Evolutionary conservation across 768 basidiomycete species (phyloP), one percentile per base, ranked within the genome.

Genomic region (Mycena belliarum): DNA sequence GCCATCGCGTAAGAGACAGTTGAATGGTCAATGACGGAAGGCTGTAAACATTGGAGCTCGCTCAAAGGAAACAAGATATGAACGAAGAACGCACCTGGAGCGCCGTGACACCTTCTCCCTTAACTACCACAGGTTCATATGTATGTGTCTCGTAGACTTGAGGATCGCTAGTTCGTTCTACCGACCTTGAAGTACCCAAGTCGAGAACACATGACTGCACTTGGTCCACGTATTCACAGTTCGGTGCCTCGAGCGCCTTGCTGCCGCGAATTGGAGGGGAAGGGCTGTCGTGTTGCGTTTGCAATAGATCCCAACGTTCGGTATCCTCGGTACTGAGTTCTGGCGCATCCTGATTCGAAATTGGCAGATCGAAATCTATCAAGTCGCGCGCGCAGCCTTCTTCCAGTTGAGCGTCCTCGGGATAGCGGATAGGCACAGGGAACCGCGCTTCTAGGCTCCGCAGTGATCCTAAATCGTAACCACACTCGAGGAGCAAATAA

Each of bases 401-500:
- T 11, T n/a, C 37, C 18, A n/a, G 18, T 38, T 38, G 37, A n/a
- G 21, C 29, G 20, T 49, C 44, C 35, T 50, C 54, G 23, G 50
- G 40, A 10, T 52, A 41, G 1, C 29, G 37, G 32, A 4, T 14
- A 28, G 46, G 42, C 3, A 55, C 53, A n/a, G 51, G 59, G 43
- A 55, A 51, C 15, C 52, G 56, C 12, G 57, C 52, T 43, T 37
- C 48, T 33, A 63, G 35, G 2, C 21, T 35, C n/a, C 33, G 12
- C 57, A 63, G 38, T 2, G 57, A 51, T 1, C 28, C 57, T 45
- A 55, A 21, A 33, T 63, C 61, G 57, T 42, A 63, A 24, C 61
- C 52, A 37, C 61, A 59, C 25, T 63, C 52, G 49, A 55, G 44
- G 35, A 55, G n/a, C 10, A 63, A 44, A 49, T 58, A 63, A 33